Conservation (phyloP, 176 grass and related monocot genomes). For the Musa troglodytarum region DNA sequence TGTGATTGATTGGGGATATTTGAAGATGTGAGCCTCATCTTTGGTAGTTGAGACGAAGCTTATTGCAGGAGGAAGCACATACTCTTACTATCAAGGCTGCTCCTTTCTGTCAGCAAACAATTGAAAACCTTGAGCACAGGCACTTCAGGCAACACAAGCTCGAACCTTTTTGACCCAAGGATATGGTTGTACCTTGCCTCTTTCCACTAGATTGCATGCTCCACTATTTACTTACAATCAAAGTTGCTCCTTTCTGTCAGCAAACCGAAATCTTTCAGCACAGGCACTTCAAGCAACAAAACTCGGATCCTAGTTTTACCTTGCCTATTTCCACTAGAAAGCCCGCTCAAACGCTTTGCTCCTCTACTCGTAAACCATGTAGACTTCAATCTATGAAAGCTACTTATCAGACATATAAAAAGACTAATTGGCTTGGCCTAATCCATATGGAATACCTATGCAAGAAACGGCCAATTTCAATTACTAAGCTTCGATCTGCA, state of each 20-base stretch:
- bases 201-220: not conserved
- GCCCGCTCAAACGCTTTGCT: not conserved
- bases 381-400: not conserved
- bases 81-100: not conserved
- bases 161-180: not conserved
- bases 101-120: not conserved
- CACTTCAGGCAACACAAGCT: not conserved
- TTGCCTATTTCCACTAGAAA: not conserved
- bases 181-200: not conserved
- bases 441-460: not conserved
- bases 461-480: not conserved
- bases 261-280: not conserved
- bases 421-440: not conserved
- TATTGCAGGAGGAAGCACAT: not conserved
- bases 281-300: not conserved
- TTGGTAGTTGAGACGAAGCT: not conserved
- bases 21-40: conserved; percentile 3
- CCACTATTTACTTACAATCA: not conserved
- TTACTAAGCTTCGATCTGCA: not conserved
- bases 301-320: not conserved
- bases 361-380: not conserved
- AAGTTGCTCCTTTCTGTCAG: not conserved
- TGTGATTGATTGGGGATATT: not conserved
- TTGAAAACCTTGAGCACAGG: not conserved
- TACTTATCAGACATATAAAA: not conserved